phyloP scores from a whole-genome alignment of 495 filamentous ascomycete species.

The Aspergillus cavernicola region DNA sequence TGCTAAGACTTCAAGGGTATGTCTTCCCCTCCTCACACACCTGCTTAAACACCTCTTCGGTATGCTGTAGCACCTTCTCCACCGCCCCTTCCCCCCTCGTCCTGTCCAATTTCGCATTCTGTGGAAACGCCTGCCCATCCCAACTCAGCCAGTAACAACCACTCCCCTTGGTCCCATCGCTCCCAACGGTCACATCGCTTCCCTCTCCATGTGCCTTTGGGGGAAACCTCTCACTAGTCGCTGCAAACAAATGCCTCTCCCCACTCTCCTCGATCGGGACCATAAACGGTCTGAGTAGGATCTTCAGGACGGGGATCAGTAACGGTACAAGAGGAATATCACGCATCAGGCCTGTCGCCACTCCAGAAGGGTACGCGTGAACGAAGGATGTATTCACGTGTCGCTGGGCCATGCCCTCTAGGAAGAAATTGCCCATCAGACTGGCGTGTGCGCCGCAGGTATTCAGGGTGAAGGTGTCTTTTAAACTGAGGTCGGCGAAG shows the following conservation, averaged over 20 bases:
- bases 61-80: conserved; percentile 18
- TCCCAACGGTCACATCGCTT: conserved; percentile 3
- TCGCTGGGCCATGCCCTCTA: conserved; percentile 10
- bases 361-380: conserved; percentile 54
- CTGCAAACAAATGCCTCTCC: conserved; percentile 41
- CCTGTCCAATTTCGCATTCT: conserved; percentile 5
- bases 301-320: conserved; percentile 9
- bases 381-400: conserved; percentile 54
- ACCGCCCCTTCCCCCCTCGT: conserved; percentile 11
- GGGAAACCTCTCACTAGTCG: conserved; percentile 38
- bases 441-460: conserved; percentile 41
- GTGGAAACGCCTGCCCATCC: conserved; percentile 15
- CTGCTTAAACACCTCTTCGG: conserved; percentile 15
- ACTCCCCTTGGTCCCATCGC: conserved; percentile 13
- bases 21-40: conserved; percentile 13
- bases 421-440: conserved; percentile 13
- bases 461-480: conserved; percentile 29
- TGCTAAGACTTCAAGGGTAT: too few species aligned
- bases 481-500: conserved; percentile 44
- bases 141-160: conserved; percentile 18
- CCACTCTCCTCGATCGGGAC: conserved; percentile 39
- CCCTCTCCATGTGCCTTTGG: conserved; percentile 4
- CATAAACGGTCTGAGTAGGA: conserved; percentile 22
- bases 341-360: conserved; percentile 40
- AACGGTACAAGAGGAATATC: conserved; percentile 16